Evolutionary conservation across 106 monocot species (phyloP), one percentile per base, ranked within the genome.

Genomic region (Dendrobium huoshanense): DNA sequence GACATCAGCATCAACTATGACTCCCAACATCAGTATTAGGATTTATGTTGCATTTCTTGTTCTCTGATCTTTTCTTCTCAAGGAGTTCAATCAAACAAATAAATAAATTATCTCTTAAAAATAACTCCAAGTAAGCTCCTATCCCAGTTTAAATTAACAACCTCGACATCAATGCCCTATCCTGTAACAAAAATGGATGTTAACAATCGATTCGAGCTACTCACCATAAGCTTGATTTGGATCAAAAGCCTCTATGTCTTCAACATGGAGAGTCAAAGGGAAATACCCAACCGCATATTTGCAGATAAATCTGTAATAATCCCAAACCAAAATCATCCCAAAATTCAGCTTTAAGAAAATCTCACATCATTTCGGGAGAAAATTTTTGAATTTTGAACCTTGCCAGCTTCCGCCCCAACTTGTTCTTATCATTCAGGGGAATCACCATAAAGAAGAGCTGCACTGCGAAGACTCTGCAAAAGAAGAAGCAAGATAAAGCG

Each of bases 251-350:
- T 85, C 41, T 6, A 87, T 79, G 70, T 96, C 93, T 72, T 96
- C 96, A 20, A 94, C 88, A 84, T 92, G 92, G 55, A 96, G 87
- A 7, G 90, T 94, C 51, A 96, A 2, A 16, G 96, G 93, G 76
- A 96, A 96, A 77, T 96, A 96, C 3, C 89, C 96, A 79, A 44
- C 37, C 1, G 84, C 96, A 74, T 93, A 86, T 75, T 88, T 93
- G 83, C 88, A 87, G 65, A 96, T 90, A 67, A 75, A 96, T 83
- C 96, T 96, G 73, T 7, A 43, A 77, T 16, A 7, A 56, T 15
- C 10, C 43, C 43, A 43, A 41, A 41, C 20, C 16, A 74, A 74
- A 74, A 74, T 42, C 70, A 78, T 33, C 17, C 4, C 20, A 74
- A 19, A 75, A 29, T 33, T 70, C 70, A 9, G 10, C 37, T 37